These are phyloP conservation scores for Cordyceps fumosorosea DNA, from an alignment of 2,329 filamentous ascomycete genomes.

Conservation along the genomic window DNA sequence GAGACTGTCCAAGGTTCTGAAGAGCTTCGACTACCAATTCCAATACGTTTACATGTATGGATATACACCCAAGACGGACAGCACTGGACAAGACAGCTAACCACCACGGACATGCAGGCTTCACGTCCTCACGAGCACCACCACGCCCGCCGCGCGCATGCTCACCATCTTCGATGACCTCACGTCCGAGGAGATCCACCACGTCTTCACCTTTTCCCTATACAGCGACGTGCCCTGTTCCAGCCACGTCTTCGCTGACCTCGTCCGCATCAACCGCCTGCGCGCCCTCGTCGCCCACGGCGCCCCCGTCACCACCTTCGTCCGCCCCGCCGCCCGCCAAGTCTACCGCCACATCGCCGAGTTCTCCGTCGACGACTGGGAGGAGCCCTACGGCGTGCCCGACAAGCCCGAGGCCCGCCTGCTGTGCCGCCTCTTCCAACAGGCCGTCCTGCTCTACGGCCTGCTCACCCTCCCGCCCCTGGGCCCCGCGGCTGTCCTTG, in stretches of 20 bases:
- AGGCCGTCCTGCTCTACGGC: conserved; percentile 3
- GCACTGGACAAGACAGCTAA: background rate
- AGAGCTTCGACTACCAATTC: background rate
- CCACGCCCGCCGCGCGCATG: background rate
- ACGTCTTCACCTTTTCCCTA: background rate
- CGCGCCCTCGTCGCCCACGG: conserved; percentile 3
- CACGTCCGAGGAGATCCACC: background rate
- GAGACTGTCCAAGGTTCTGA: background rate
- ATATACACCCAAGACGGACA: background rate
- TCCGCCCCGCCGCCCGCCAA: conserved; percentile 2
- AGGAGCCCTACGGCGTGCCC: conserved; percentile 3
- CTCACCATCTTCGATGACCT: conserved; percentile 6
- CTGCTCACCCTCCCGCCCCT: conserved; percentile 5
- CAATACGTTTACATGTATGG: conserved; percentile 8
- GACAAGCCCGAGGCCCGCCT: conserved; percentile 6
- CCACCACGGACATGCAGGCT: background rate
- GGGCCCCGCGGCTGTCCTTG: background rate
- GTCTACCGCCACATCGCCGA: conserved; percentile 4
- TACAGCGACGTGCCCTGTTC: conserved; percentile 7
- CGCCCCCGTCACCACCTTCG: background rate
- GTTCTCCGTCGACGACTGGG: background rate
- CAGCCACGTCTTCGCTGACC: background rate
- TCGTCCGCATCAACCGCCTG: conserved; percentile 6
- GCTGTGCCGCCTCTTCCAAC: background rate
- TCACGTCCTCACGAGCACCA: conserved; percentile 4